Percentiles rank a stretch among this genome's conserved stretches.
These are phyloP conservation scores for Cryphonectria nitschkei DNA, from an alignment of 2,329 filamentous ascomycete species.

Conservation along the genomic window DNA sequence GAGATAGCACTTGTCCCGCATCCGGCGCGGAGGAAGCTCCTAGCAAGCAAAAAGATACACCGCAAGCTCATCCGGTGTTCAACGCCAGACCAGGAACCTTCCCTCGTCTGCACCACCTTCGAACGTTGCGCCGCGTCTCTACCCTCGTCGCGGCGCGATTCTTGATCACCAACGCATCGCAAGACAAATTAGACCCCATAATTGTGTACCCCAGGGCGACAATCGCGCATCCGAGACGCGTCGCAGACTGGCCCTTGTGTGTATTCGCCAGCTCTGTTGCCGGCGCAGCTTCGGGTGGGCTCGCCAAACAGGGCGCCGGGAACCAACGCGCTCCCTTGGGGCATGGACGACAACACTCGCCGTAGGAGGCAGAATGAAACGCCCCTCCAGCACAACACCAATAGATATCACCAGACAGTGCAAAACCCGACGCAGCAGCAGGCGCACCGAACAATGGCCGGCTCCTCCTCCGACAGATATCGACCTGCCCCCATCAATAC, in stretches of 20 bases:
- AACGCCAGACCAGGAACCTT: constrained; percentile 18
- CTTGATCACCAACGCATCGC: constrained; percentile 21
- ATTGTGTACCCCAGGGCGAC: constrained; percentile 22
- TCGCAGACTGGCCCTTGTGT: constrained; percentile 64
- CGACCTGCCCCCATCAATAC: constrained; percentile 54
- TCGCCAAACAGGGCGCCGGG: constrained; percentile 57
- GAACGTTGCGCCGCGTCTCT: constrained; percentile 21
- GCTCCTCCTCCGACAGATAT: constrained; percentile 53
- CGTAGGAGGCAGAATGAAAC: constrained; percentile 73
- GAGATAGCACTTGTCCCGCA: constrained; percentile 16
- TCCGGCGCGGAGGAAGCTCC: constrained; percentile 12
- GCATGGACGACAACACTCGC: constrained; percentile 80
- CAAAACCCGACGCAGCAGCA: constrained; percentile 54
- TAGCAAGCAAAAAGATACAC: constrained; percentile 16
- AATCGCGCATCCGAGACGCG: constrained; percentile 40
- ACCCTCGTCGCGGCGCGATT: constrained; percentile 19
- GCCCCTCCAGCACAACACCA: constrained; percentile 65
- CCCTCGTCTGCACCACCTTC: constrained; percentile 27
- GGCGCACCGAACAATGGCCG: constrained; percentile 48
- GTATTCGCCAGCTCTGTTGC: constrained; percentile 66
- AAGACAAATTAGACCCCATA: constrained; percentile 16
- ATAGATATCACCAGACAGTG: constrained; percentile 52
- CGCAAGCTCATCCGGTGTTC: constrained; percentile 24
- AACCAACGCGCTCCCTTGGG: constrained; percentile 56
- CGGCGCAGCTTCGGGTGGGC: constrained; percentile 67